Evolutionary conservation across 2,329 filamentous ascomycete genomes (phyloP).

Genomic region (Hymenoscyphus fraxineus): DNA sequence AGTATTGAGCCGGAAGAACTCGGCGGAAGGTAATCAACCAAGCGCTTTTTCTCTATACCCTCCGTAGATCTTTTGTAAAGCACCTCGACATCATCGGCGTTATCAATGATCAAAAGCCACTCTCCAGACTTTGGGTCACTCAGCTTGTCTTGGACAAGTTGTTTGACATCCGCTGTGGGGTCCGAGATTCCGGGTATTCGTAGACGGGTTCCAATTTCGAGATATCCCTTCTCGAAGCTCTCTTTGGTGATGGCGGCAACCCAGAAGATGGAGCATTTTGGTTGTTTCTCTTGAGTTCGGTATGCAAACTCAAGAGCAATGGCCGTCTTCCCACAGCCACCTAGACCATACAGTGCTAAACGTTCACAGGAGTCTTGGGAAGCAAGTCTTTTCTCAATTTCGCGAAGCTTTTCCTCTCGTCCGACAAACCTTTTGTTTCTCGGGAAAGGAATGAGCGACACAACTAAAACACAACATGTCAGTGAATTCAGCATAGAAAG

Average conservation of each 20-base stretch:
- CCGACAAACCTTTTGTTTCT: conserved; percentile 1
- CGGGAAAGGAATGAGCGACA: not conserved
- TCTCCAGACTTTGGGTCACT: not conserved
- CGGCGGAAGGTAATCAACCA: conserved; percentile 4
- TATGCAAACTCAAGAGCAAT: not conserved
- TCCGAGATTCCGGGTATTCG: not conserved
- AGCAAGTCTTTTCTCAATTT: not conserved
- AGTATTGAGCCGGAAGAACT: not conserved
- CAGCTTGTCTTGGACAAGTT: not conserved
- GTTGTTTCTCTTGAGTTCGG: not conserved
- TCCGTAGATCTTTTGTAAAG: not conserved
- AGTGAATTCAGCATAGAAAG: not conserved
- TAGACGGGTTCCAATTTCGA: not conserved
- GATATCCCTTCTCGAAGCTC: conserved; percentile 1
- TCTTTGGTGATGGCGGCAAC: not conserved
- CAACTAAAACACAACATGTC: not conserved
- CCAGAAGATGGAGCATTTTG: conserved; percentile 4
- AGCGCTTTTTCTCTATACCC: not conserved
- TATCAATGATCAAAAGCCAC: conserved; percentile 7
- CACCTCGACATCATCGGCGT: conserved; percentile 3
- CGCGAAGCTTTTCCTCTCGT: not conserved
- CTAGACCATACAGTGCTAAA: not conserved
- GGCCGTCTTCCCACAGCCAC: conserved; percentile 6
- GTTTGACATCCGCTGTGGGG: not conserved
- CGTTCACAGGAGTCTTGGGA: not conserved